These are phyloP conservation scores for Aspergillus brunneoviolaceus DNA, from an alignment of 2,329 filamentous ascomycete genomes.

Conservation along the genomic window DNA sequence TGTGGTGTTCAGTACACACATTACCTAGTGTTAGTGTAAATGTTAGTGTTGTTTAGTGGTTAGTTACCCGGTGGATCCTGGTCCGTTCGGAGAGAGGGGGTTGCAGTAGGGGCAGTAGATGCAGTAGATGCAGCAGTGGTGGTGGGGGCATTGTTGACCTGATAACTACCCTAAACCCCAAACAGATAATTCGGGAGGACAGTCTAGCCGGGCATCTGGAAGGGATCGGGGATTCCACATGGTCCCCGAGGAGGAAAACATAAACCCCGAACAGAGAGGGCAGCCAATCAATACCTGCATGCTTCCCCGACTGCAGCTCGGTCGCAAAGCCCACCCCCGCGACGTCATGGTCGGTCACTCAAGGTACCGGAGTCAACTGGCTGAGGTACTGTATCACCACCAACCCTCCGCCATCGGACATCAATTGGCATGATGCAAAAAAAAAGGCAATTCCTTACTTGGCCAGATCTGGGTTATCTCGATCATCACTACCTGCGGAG, in stretches of 20 bases:
- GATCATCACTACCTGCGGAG: not conserved
- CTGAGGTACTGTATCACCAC: not conserved
- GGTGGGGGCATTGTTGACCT: too few species aligned
- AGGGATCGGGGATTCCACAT: slow-evolving; percentile 22
- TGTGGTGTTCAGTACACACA: too few species aligned
- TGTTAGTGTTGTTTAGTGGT: too few species aligned
- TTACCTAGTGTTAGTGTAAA: too few species aligned
- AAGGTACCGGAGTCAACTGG: not conserved
- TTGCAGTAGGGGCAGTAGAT: not conserved
- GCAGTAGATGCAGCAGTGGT: too few species aligned
- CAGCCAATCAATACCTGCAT: slow-evolving; percentile 13
- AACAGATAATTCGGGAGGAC: slow-evolving; percentile 6
- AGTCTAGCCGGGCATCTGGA: slow-evolving; percentile 9
- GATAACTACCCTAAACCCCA: slow-evolving; percentile 4
- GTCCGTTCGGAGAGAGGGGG: slow-evolving; percentile 1
- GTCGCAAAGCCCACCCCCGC: not conserved
- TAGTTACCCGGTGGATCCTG: slow-evolving; percentile 1
- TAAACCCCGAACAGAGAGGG: slow-evolving; percentile 21
- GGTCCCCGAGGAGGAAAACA: slow-evolving; percentile 20
- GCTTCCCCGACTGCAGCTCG: not conserved
- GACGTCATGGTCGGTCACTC: slow-evolving; percentile 6
- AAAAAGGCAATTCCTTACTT: not conserved
- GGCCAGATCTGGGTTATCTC: not conserved
- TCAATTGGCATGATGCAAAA: not conserved
- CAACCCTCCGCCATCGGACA: not conserved